Conservation (phyloP, 164 flowering plant species). For the Platanus orientalis region DNA sequence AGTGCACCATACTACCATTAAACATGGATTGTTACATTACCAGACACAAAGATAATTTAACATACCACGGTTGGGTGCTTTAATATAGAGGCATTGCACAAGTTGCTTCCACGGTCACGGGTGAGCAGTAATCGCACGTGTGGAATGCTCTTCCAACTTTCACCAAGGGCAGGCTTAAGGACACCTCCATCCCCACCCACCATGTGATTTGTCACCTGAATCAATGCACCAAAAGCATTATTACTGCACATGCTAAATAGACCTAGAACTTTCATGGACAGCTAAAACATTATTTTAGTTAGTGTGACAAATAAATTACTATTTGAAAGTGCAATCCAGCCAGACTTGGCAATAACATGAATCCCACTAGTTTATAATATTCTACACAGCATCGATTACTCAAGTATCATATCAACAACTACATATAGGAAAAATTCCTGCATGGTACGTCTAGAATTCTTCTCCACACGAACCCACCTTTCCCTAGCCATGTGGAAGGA, state of each 20-base stretch:
- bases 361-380: background rate
- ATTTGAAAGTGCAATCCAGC: background rate
- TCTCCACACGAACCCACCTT: no score
- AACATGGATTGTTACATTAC: background rate
- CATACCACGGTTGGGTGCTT: slow-evolving; percentile 61
- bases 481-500: no score
- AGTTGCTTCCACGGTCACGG: slow-evolving; percentile 35
- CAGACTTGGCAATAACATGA: slow-evolving; percentile 2
- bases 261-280: background rate
- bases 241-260: background rate
- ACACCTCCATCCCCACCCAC: background rate
- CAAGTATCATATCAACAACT: background rate
- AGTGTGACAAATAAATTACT: background rate
- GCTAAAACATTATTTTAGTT: background rate
- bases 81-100: slow-evolving; percentile 38
- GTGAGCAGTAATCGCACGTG: slow-evolving; percentile 68
- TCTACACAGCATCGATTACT: background rate
- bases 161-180: background rate
- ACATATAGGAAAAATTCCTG: no score
- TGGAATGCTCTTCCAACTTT: slow-evolving; percentile 16
- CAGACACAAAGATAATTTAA: slow-evolving; percentile 6
- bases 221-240: background rate
- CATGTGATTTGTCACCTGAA: slow-evolving; percentile 66
- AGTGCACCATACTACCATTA: background rate
- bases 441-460: no score